phyloP scores from a whole-genome alignment of 768 basidiomycete genomes.

The Tricholoma hemisulphureum region DNA sequence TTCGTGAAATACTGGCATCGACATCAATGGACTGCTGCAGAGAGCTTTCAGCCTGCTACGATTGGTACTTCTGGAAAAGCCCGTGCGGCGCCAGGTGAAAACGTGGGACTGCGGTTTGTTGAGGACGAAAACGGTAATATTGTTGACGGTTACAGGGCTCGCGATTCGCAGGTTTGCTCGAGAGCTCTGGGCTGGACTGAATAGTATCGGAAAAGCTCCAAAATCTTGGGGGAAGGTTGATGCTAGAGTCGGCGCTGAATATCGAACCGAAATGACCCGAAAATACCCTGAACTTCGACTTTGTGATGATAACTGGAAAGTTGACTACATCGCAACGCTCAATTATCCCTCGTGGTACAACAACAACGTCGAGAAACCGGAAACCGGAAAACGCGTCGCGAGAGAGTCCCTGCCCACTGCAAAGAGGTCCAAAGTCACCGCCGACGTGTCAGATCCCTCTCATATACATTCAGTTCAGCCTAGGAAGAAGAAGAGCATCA shows the following conservation, averaged over 20 bases:
- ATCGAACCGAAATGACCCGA: slow-evolving; percentile 13
- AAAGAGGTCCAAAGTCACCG: too few species aligned
- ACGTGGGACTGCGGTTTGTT: slow-evolving; percentile 4
- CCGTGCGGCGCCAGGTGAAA: background rate
- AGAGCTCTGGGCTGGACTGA: background rate
- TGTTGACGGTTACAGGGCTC: slow-evolving; percentile 1
- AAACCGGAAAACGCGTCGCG: background rate
- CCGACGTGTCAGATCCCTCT: too few species aligned
- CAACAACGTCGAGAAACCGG: background rate
- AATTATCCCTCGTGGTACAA: slow-evolving; percentile 18
- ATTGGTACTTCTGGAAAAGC: too few species aligned
- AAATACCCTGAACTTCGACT: slow-evolving; percentile 14
- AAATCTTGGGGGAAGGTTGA: background rate
- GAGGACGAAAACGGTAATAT: too few species aligned
- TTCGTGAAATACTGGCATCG: slow-evolving; percentile 10
- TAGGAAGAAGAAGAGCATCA: too few species aligned
- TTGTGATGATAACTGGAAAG: slow-evolving; percentile 21
- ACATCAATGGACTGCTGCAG: slow-evolving; percentile 2
- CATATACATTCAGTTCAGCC: too few species aligned
- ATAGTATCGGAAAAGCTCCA: background rate
- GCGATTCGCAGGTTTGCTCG: too few species aligned
- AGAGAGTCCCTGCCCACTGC: background rate
- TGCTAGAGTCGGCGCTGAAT: too few species aligned
- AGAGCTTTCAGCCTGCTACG: too few species aligned
- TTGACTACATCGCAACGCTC: slow-evolving; percentile 12